Evolutionary conservation across 2,329 filamentous ascomycete species (phyloP), one percentile per base, ranked within the genome.

Genomic region (Pyrenochaeta sp.): DNA sequence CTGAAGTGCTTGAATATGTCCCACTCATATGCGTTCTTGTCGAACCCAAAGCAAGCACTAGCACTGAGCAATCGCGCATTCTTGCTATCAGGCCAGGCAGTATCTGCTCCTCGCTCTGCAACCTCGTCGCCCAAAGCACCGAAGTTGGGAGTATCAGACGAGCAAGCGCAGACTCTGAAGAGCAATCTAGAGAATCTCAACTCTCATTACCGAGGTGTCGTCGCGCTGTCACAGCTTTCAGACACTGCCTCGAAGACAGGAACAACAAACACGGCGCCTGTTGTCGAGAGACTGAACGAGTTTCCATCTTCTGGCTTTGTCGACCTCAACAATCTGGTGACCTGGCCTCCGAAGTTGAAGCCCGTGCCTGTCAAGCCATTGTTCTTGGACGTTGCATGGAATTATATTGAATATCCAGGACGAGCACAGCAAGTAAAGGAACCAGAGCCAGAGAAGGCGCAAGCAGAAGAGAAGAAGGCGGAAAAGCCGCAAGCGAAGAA

Each of bases 341-440:
- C 88, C 4, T 97, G 93, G 77, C 95, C 95, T 12, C 93, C 94
- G 1, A 91, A 88, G 73, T 81, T 97, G 65, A 88, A 91, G 61
- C 85, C 90, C 1, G 88, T 98, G 39, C 93, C 95, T 0, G 90
- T 97, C 51, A 99, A 99, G 82, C 95, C 95, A 28, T 84, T 98
- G 34, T 98, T 98, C 83, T 87, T 98, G 58, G 95, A 99, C 73
- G 90, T 97, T 7, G 95, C 95, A 9, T 99, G 92, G 91, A 98
- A 98, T 76, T 98, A 97, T 75, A 93, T 99, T 61, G 88, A 92
- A 48, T 99, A 99, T 73, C 93, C 93, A 0, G 88, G 88, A 34
- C 87, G 87, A 67, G 66, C 77, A 32, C 72, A 75, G 53, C 58
- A 60, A 50, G 67, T 48, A 46, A 65, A 72, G 57, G 72, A 77